Base-by-base conservation (phyloP, 2,329 filamentous ascomycete genomes). In the Colletotrichum sp. region DNA sequence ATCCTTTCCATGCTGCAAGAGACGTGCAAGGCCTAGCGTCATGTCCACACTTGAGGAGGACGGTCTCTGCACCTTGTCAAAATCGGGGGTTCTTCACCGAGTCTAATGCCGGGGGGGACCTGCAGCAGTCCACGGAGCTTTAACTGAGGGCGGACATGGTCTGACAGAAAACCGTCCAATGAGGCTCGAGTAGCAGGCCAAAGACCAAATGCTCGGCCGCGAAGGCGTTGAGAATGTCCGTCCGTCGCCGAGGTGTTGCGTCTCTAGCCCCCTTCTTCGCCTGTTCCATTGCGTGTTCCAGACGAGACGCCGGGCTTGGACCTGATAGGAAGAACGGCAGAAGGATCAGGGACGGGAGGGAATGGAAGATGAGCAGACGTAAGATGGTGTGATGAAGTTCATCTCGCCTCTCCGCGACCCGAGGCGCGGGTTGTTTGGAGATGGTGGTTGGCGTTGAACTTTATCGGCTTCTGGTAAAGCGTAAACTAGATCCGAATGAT, bases 201-300 rank as follows among this genome's bases (percentile, higher is more conserved):
- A 21, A 64, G 59, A 30, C 24, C 18, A 32, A 39, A 52, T n/a
- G 60, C 32, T 64, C 60, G 60, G 60, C n/a, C 10, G 10, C 59
- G 28, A n/a, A 30, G 28, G 59, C 59, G 59, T 32, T 30, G 59
- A 34, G 26, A 21, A 32, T 34, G 59, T 30, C 59, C 28, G 59
- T 12, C 55, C 55, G 55, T 59, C 55, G 21, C 55, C 55, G 24
- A 59, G 55, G 12, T 59, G 21, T 16, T 59, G 55, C 55, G 55
- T 61, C 28, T 30, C 10, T 55, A 16, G 55, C 28, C 34, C 70
- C 48, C 52, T 67, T 52, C 63, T 72, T 60, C 36, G 34, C 32
- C 8, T 72, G 70, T 72, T 72, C 63, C 63, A 60, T 67, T 60
- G 28, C 8, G 55, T 72, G 70, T 67, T 72, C 70, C 63, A 72